Evolutionary conservation across 2,329 filamentous ascomycete species (phyloP), one percentile per base, ranked within the genome.

Genomic region (Balansia obtecta): DNA sequence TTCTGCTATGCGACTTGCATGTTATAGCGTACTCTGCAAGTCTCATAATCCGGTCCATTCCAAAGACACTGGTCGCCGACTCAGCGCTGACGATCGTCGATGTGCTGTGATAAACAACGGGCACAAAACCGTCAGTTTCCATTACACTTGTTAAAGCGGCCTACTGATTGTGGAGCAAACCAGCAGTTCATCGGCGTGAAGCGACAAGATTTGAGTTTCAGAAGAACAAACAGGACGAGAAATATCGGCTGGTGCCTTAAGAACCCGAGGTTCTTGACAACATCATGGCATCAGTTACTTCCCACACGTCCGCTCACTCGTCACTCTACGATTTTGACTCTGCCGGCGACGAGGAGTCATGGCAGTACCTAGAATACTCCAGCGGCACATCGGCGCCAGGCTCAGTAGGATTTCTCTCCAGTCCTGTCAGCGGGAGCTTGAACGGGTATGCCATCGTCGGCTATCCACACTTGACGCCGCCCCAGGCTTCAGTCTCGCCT

Each of bases 391-490:
- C 67, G 15, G 64, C 58, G 3, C 57, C 68, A 0, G 67, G 63
- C 0, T 71, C 71, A 0, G 63, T 70, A 10, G 70, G 67, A 16
- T 73, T 76, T 53, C 62, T 74, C 16, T 68, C 71, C 27, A 77
- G 76, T 54, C 75, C 76, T 5, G 70, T 69, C 11, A 75, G 69
- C 56, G 68, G 70, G 13, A 78, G 75, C 52, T 60, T 79, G 56
- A 70, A 68, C 38, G 75, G 75, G 20, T 79, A 71, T 62, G 68
- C 67, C 12, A 61, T 78, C 42, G 61, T 78, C 45, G 67, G 69
- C 32, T 68, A 47, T 34, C 27, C 41, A 45, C 45, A 48, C 15
- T 61, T 59, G 27, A 60, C 56, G 37, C 57, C 57, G 33, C 65
- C 62, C 15, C 61, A 61, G 41, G 57, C 58, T 30, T 62, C 59